phyloP scores from a whole-genome alignment of 2,329 filamentous ascomycete species.

The Cladosporium oxysporum region DNA sequence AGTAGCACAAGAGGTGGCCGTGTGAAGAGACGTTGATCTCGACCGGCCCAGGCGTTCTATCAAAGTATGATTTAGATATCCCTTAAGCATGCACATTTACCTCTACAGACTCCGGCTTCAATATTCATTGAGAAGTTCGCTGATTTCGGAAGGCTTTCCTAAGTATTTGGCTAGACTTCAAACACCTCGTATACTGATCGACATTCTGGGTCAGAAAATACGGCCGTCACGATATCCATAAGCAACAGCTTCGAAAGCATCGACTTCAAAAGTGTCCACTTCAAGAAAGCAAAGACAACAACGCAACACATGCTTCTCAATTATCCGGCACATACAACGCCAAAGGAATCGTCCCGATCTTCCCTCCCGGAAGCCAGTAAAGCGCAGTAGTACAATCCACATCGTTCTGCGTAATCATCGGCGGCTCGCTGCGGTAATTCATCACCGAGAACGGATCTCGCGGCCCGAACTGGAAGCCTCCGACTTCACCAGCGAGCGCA shows the following conservation, averaged over 20 bases:
- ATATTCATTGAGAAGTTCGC: neutral
- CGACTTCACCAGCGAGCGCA: neutral
- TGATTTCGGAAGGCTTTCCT: neutral
- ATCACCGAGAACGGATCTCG: slow-evolving; percentile 7
- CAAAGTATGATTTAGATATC: slow-evolving; percentile 4
- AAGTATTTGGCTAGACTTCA: neutral
- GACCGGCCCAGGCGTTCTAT: neutral
- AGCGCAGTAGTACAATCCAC: neutral
- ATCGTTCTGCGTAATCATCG: slow-evolving; percentile 6
- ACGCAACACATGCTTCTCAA: neutral
- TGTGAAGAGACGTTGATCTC: slow-evolving; percentile 14
- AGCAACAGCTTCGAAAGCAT: neutral
- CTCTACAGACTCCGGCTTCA: neutral
- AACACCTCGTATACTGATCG: neutral
- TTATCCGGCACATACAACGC: neutral
- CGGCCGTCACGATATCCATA: neutral
- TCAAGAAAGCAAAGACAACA: neutral
- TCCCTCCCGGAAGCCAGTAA: neutral
- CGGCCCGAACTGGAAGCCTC: neutral
- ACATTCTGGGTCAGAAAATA: neutral
- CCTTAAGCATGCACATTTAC: slow-evolving; percentile 10
- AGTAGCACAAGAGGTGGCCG: slow-evolving; percentile 12
- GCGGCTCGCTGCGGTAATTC: slow-evolving; percentile 5
- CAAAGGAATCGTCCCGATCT: neutral
- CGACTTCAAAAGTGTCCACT: no score